A percentile compares a stretch with the other conserved stretches of the same genome.
phyloP scores from a whole-genome alignment of 1,284 basidiomycete genomes.

The Ganoderma boninense region DNA sequence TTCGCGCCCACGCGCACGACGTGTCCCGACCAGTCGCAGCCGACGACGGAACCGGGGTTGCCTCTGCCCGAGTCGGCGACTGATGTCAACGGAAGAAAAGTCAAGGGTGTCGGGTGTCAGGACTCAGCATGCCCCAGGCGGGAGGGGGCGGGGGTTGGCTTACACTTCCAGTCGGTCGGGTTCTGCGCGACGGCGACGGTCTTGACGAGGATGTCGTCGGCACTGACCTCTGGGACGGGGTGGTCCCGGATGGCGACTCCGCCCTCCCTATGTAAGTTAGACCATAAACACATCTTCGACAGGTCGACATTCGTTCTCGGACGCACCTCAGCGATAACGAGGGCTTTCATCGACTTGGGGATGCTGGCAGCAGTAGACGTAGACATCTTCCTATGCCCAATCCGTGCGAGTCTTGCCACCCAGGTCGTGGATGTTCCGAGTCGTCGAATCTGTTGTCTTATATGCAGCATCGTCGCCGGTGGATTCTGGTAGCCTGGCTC shows the following conservation, averaged over 20 bases:
- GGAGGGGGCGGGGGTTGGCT: not conserved
- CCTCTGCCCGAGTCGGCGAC: conserved; percentile 25
- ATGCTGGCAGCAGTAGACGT: not conserved
- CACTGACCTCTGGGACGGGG: conserved; percentile 35
- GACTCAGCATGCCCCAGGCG: not conserved
- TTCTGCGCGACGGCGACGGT: conserved; percentile 33
- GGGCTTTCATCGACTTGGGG: conserved; percentile 30
- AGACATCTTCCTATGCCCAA: not conserved
- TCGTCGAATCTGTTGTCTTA: not conserved
- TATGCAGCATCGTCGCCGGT: not conserved
- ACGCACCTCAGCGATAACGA: conserved; percentile 26
- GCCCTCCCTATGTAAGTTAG: not conserved
- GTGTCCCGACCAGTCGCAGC: conserved; percentile 38
- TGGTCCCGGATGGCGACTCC: conserved; percentile 29
- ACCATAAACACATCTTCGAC: not conserved
- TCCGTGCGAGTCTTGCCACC: not conserved
- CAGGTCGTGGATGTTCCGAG: not conserved
- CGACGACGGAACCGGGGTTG: conserved; percentile 34
- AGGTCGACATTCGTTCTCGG: not conserved
- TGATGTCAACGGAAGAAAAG: not conserved
- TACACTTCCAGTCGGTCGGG: conserved; percentile 41
- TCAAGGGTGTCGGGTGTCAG: too few relatives aligned
- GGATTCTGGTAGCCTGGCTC: not conserved
- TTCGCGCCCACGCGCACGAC: conserved; percentile 35
- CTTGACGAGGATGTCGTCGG: conserved; percentile 39